These are phyloP conservation scores for Phytophthora aleatoria DNA, from an alignment of 352 stramenopile species.

Conservation along the genomic window DNA sequence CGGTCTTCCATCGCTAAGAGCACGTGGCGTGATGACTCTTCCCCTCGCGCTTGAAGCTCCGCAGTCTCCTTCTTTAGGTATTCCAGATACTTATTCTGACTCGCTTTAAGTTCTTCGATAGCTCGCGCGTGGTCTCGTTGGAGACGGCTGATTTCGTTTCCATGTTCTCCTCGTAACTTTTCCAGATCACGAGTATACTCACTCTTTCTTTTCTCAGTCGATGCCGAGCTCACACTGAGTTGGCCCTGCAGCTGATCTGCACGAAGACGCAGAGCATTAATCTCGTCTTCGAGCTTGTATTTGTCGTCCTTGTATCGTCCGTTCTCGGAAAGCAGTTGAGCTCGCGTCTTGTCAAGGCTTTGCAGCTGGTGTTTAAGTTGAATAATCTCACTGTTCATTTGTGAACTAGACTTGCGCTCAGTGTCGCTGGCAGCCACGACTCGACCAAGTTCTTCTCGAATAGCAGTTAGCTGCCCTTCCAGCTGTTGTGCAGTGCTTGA, in stretches of 20 bases:
- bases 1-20: slow-evolving; percentile 37
- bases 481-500: slow-evolving; percentile 42
- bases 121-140: slow-evolving; percentile 48
- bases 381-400: slow-evolving; percentile 57
- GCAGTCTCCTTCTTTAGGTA: slow-evolving; percentile 53
- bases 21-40: slow-evolving; percentile 32
- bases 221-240: slow-evolving; percentile 33
- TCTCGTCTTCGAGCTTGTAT: slow-evolving; percentile 36
- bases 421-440: slow-evolving; percentile 40
- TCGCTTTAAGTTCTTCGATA: slow-evolving; percentile 49
- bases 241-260: slow-evolving; percentile 47
- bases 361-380: slow-evolving; percentile 62
- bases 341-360: slow-evolving; percentile 49
- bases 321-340: slow-evolving; percentile 46
- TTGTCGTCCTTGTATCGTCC: slow-evolving; percentile 43
- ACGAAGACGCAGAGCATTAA: slow-evolving; percentile 39
- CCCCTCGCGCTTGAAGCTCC: slow-evolving; percentile 25
- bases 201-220: slow-evolving; percentile 47
- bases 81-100: slow-evolving; percentile 51
- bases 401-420: slow-evolving; percentile 36
- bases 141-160: slow-evolving; percentile 42
- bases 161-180: slow-evolving; percentile 45
- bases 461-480: slow-evolving; percentile 45
- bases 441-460: slow-evolving; percentile 53
- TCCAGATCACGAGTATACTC: slow-evolving; percentile 56